A percentile compares a stretch with the other conserved stretches of the same genome.
phyloP scores from a whole-genome alignment of 805 yeast species.

The Candida silvicultrix region DNA sequence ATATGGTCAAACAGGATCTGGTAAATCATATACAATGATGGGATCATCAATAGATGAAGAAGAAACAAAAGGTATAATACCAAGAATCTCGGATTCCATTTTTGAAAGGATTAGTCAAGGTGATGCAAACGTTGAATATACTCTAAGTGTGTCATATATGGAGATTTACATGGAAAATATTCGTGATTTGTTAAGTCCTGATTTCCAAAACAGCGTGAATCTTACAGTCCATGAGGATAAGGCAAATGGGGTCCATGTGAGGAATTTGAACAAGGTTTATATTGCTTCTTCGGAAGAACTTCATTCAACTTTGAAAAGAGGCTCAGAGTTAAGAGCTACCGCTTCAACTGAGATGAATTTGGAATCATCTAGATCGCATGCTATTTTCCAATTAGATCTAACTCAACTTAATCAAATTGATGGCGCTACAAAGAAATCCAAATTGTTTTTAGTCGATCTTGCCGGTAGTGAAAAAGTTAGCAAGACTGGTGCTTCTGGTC shows the following conservation, averaged over 20 bases:
- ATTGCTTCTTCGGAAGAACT: slow-evolving; percentile 57
- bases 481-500: slow-evolving; percentile 73
- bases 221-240: slow-evolving; percentile 58
- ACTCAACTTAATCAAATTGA: slow-evolving; percentile 49
- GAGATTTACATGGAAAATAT: slow-evolving; percentile 80
- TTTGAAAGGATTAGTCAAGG: slow-evolving; percentile 47
- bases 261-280: slow-evolving; percentile 57
- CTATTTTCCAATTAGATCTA: slow-evolving; percentile 65
- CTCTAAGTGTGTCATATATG: slow-evolving; percentile 60
- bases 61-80: slow-evolving; percentile 51
- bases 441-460: slow-evolving; percentile 70
- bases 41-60: slow-evolving; percentile 36
- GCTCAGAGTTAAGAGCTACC: slow-evolving; percentile 47
- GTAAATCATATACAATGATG: slow-evolving; percentile 74
- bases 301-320: slow-evolving; percentile 49
- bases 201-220: slow-evolving; percentile 14
- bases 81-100: slow-evolving; percentile 61
- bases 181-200: slow-evolving; percentile 55
- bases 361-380: slow-evolving; percentile 75
- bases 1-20: slow-evolving; percentile 77
- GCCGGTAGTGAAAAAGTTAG: slow-evolving; percentile 84
- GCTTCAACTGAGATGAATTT: slow-evolving; percentile 65
- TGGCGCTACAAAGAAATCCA: slow-evolving; percentile 57
- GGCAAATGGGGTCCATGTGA: slow-evolving; percentile 60
- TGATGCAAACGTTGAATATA: slow-evolving; percentile 49